Base-by-base conservation (phyloP, 2,329 filamentous ascomycete genomes). In the Fusarium graminum region DNA sequence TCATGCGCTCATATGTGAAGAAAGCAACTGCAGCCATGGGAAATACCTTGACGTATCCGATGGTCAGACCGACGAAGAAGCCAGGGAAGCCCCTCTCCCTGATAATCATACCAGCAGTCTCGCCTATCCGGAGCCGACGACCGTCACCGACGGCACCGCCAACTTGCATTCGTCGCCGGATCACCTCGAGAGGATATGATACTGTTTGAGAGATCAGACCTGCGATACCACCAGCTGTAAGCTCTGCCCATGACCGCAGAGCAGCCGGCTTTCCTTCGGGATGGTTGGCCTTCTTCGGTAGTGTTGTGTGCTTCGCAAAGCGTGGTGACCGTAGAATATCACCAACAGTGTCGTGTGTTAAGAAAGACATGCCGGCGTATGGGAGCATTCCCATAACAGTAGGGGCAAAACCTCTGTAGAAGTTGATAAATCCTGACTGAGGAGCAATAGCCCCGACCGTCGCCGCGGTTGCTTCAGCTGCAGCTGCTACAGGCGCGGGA, bases 371-470 rank as follows among this genome's bases (percentile, higher is more conserved):
- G 72, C 95, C 95, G 2, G 95, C 95, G 74, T 99, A 99, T 0
- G 95, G 95, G 1, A 99, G 82, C 94, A 99, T 99, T 71, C 95
- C 95, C 61, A 96, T 83, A 7, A 99, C 79, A 0, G 95, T 98
- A 0, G 94, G 92, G 0, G 89, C 88, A 77, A 99, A 99, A 47
- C 95, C 95, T 46, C 95, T 89, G 79, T 97, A 99, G 77, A 99
- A 99, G 78, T 99, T 99, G 55, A 88, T 79, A 1, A 98, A 76
- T 6, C 94, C 94, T 12, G 84, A 85, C 26, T 82, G 83, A 1
- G 92, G 90, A 4, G 76, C 82, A 1, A 88, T 80, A 0, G 80
- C 77, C 13, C 80, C 75, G 3, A 81, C 76, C 2, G 65, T 80
- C 0, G 80, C 76, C 3, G 81, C 75, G 6, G 81, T 76, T 12